phyloP scores from a whole-genome alignment of 495 filamentous ascomycete species.

The Tuber brumale region DNA sequence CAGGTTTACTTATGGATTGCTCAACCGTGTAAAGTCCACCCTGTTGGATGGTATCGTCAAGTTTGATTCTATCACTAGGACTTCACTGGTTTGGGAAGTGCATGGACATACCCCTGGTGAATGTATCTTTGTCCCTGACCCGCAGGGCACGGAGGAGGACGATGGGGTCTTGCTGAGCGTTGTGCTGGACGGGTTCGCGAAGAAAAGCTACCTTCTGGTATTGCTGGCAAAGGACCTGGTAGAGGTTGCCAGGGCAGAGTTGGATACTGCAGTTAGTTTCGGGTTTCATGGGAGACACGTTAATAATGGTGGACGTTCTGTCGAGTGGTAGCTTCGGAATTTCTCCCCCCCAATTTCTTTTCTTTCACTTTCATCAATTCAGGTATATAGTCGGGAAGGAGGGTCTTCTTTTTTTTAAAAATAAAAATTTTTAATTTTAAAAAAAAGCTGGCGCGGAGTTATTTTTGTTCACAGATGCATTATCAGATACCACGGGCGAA shows the following conservation, averaged over 20 bases:
- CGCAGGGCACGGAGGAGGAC: slow-evolving; percentile 52
- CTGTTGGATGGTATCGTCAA: slow-evolving; percentile 64
- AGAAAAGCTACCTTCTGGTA: slow-evolving; percentile 62
- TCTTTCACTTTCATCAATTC: background rate
- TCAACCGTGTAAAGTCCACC: slow-evolving; percentile 54
- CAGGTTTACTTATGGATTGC: slow-evolving; percentile 55
- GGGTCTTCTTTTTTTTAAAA: background rate
- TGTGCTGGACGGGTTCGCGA: slow-evolving; percentile 58
- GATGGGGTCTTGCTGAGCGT: slow-evolving; percentile 67
- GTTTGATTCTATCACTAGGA: slow-evolving; percentile 54
- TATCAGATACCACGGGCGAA: background rate
- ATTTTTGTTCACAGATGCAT: background rate
- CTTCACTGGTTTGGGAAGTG: slow-evolving; percentile 50
- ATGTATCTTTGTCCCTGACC: slow-evolving; percentile 62
- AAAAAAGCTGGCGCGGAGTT: background rate
- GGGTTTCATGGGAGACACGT: slow-evolving; percentile 69
- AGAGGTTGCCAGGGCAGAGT: slow-evolving; percentile 61
- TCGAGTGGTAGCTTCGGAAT: slow-evolving; percentile 8
- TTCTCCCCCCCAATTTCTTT: too few species aligned
- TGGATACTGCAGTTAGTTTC: slow-evolving; percentile 56
- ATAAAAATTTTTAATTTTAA: too few species aligned
- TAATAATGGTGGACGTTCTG: background rate
- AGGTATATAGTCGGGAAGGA: background rate
- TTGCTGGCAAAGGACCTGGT: slow-evolving; percentile 59
- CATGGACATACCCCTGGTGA: slow-evolving; percentile 66